Evolutionary conservation across 352 stramenopile species (phyloP).

Genomic region (Phytophthora multivora): DNA sequence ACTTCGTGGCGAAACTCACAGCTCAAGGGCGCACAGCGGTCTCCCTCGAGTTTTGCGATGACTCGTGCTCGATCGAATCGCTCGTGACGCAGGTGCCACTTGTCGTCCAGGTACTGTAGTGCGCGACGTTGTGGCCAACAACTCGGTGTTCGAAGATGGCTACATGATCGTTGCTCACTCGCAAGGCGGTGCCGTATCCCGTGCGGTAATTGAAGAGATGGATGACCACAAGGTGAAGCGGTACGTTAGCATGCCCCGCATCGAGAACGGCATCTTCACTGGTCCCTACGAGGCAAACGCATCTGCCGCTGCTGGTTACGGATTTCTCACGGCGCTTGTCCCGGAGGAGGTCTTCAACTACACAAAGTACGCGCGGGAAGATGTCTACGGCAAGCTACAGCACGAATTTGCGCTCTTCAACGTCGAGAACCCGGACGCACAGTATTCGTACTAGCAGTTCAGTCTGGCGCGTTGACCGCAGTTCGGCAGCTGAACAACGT

Average conservation of each 20-base stretch:
- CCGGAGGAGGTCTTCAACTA: slow-evolving; percentile 16
- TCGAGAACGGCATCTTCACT: slow-evolving; percentile 11
- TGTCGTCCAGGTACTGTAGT: slow-evolving; percentile 48
- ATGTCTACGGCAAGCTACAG: slow-evolving; percentile 28
- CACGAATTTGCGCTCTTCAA: slow-evolving; percentile 24
- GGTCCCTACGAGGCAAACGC: slow-evolving; percentile 1
- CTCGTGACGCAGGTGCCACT: slow-evolving; percentile 34
- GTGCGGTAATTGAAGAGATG: slow-evolving; percentile 18
- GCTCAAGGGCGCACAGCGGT: slow-evolving; percentile 30
- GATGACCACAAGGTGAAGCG: slow-evolving; percentile 18
- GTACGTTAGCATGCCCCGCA: slow-evolving; percentile 3
- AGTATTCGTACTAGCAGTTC: slow-evolving; percentile 31
- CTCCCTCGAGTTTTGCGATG: slow-evolving; percentile 42
- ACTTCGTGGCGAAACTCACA: slow-evolving; percentile 32
- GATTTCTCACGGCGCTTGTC: slow-evolving; percentile 13
- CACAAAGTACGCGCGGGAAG: slow-evolving; percentile 38
- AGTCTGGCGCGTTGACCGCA: slow-evolving; percentile 34
- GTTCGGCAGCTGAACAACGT: slow-evolving; percentile 32
- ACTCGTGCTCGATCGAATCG: slow-evolving; percentile 25
- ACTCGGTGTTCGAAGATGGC: slow-evolving; percentile 7
- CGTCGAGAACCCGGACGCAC: slow-evolving; percentile 15
- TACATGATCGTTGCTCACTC: slow-evolving; percentile 15
- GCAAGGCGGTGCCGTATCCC: slow-evolving; percentile 9
- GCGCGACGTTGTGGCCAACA: slow-evolving; percentile 17
- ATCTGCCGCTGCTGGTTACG: background rate